Evolutionary conservation across 176 grass and related monocot species (phyloP), one percentile per base, ranked within the genome.

Genomic region (Metroxylon sagu): DNA sequence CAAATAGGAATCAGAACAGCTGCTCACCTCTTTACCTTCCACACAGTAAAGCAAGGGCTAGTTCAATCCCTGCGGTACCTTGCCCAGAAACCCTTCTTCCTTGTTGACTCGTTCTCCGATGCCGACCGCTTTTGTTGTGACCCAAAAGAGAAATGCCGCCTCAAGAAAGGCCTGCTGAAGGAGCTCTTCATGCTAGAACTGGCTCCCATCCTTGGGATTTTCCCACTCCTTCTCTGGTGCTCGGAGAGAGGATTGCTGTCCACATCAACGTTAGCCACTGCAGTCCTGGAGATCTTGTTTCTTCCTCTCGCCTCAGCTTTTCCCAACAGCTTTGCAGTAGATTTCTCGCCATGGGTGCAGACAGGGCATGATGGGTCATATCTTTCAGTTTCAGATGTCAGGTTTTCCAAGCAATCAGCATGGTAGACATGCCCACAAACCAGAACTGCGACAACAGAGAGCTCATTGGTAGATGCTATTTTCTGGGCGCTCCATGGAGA

Each of bases 21-120:
- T 3, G 26, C 26, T 48, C 67, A 76, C 56, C 30, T 21, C 18
- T 29, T 60, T 60, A 19, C 58, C 30, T 39, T 17, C 5, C 5
- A 39, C 18, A 18, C 28, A 5, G 30, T 23, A 68, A 8, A 59
- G 48, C 35, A 43, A 43, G 29, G 10, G 39, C 15, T n/a, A 18
- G 5, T n/a, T 76, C 64, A 76, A 54, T 68, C 64, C 43, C 62
- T 67, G 66, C 63, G 53, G 43, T 74, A 71, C 60, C 63, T 71
- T 68, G 56, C 72, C 89, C 89, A 94, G 70, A 94, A 88, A 18
- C 84, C 63, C 52, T 76, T 95, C 68, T 88, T 95, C 49, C 85
- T 75, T 60, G 61, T 71, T 53, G 48, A 48, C 35, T 77, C 85
- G 35, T 49, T 68, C 52, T 60, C 65, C 17, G 56, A 69, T 25